Conservation (phyloP, 345 rosid genomes). For the Cardamine resedifolia region DNA sequence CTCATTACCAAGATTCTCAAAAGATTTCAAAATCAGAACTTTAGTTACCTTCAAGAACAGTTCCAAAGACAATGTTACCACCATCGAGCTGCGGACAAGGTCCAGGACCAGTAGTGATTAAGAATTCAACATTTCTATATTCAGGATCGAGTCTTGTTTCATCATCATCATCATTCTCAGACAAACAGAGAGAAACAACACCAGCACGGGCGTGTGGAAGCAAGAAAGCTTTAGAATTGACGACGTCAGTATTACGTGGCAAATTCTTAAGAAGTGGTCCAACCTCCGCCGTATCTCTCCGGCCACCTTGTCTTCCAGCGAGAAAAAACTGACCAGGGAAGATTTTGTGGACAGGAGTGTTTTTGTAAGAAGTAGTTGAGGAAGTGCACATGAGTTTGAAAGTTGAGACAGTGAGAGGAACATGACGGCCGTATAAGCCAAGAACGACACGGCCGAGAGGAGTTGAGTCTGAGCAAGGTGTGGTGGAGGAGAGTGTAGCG, state of each 20-base stretch:
- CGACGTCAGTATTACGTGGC: constrained; percentile 66
- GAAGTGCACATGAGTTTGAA: constrained; percentile 79
- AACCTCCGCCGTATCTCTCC: constrained; percentile 60
- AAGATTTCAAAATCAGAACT: background rate
- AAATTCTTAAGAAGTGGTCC: constrained; percentile 43
- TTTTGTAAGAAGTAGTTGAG: constrained; percentile 56
- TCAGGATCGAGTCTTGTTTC: constrained; percentile 64
- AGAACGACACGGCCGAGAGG: constrained; percentile 81
- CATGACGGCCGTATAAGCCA: constrained; percentile 75
- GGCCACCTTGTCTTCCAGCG: constrained; percentile 69
- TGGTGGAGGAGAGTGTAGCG: constrained; percentile 50
- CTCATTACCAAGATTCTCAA: background rate
- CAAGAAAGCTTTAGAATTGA: constrained; percentile 63
- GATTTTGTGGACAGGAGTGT: constrained; percentile 78
- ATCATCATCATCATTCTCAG: constrained; percentile 88
- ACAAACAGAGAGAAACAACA: constrained; percentile 68
- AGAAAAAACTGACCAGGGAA: constrained; percentile 77
- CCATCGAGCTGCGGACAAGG: constrained; percentile 77
- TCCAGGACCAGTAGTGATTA: constrained; percentile 89
- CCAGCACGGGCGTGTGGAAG: constrained; percentile 65
- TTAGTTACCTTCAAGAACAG: constrained; percentile 69
- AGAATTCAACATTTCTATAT: constrained; percentile 82
- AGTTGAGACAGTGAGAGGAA: constrained; percentile 75
- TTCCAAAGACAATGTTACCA: constrained; percentile 87
- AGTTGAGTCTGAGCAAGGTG: constrained; percentile 56